Conservation (phyloP, 768 basidiomycete species). For the Tephrocybe sp. region DNA sequence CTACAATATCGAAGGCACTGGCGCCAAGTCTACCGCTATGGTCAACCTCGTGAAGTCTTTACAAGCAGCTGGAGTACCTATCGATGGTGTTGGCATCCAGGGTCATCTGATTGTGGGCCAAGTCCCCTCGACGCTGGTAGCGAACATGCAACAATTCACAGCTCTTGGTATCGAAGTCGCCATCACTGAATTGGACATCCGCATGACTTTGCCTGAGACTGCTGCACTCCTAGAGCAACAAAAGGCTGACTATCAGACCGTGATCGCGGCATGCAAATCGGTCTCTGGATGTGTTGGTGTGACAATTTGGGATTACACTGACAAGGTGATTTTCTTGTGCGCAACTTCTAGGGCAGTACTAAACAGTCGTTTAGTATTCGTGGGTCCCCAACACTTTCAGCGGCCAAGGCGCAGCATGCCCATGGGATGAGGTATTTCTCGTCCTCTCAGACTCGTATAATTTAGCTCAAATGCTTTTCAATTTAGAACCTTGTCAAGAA, state of each 20-base stretch:
- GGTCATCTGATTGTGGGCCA: slow-evolving; percentile 58
- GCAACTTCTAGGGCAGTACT: slow-evolving; percentile 26
- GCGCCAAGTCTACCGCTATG: slow-evolving; percentile 57
- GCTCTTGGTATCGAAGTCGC: slow-evolving; percentile 63
- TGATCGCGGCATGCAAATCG: slow-evolving; percentile 52
- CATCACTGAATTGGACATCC: slow-evolving; percentile 67
- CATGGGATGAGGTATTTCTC: slow-evolving; percentile 11
- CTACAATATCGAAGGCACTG: slow-evolving; percentile 39
- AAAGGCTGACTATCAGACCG: slow-evolving; percentile 51
- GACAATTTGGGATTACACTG: slow-evolving; percentile 43
- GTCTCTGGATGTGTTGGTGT: slow-evolving; percentile 40
- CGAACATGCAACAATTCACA: slow-evolving; percentile 49
- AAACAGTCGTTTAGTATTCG: slow-evolving; percentile 24
- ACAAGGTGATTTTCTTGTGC: slow-evolving; percentile 47
- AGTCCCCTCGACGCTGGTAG: slow-evolving; percentile 44
- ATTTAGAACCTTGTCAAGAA: slow-evolving; percentile 34
- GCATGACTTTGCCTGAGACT: slow-evolving; percentile 53
- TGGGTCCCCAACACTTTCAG: slow-evolving; percentile 34
- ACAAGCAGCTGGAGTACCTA: slow-evolving; percentile 42
- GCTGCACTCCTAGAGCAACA: slow-evolving; percentile 48
- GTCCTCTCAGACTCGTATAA: not conserved
- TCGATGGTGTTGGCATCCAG: slow-evolving; percentile 64
- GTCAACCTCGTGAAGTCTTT: slow-evolving; percentile 49
- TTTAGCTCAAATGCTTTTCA: slow-evolving; percentile 20
- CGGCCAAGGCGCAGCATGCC: slow-evolving; percentile 33